Percentiles rank a stretch among this genome's conserved stretches.
These are phyloP conservation scores for Bryoerythrophyllum caledonicum DNA, from an alignment of 225 moss, liverwort and hornwort genomes.

Conservation along the genomic window DNA sequence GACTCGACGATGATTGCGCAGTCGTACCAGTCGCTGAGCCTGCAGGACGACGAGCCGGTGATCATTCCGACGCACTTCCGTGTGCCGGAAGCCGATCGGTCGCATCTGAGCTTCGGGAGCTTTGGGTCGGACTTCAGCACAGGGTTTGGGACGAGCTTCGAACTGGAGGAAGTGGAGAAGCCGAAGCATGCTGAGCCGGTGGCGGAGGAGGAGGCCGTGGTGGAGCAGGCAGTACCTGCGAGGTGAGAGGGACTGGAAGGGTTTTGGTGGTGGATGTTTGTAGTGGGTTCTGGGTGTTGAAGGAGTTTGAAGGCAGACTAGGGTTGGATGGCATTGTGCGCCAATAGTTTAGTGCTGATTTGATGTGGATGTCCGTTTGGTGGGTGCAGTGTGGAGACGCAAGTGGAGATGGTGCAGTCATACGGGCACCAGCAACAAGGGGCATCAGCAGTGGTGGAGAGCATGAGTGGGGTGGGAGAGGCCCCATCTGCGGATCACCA, in stretches of 20 bases:
- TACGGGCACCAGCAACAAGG: conserved; percentile 66
- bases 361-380: neutral
- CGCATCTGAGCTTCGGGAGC: conserved; percentile 93
- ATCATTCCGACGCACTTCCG: conserved; percentile 91
- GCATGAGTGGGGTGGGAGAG: conserved; percentile 45
- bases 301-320: neutral
- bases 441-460: conserved; percentile 43
- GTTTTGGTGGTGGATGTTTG: neutral
- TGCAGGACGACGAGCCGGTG: conserved; percentile 82
- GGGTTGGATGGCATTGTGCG: neutral
- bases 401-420: conserved; percentile 56
- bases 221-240: conserved; percentile 28
- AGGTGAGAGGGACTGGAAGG: conserved; percentile 27
- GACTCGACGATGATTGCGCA: conserved; percentile 54
- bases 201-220: conserved; percentile 24
- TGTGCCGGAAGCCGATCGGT: conserved; percentile 84
- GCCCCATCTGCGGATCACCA: conserved; percentile 40
- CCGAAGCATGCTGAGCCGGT: conserved; percentile 38
- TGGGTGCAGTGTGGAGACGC: conserved; percentile 48
- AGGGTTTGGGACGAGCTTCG: conserved; percentile 61
- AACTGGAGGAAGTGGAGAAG: conserved; percentile 62
- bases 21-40: conserved; percentile 59
- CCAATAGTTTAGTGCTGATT: neutral
- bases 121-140: conserved; percentile 82
- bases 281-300: no score